These are phyloP conservation scores for Suillus lakei DNA, from an alignment of 768 basidiomycete species.

Conservation along the genomic window DNA sequence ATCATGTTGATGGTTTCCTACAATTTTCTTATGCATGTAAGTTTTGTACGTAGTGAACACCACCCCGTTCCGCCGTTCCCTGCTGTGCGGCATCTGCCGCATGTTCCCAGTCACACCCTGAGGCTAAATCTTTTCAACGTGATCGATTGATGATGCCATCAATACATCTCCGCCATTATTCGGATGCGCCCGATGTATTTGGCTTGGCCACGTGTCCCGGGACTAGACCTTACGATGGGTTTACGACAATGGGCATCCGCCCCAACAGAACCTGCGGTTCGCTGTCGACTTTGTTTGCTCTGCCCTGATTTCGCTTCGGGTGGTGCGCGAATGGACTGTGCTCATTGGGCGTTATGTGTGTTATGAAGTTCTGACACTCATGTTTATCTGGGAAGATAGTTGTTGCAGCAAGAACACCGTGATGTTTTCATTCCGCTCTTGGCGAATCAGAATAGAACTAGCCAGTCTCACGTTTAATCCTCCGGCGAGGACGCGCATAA, in stretches of 20 bases:
- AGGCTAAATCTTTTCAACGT: background rate
- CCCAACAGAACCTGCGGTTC: background rate
- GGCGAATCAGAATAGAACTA: background rate
- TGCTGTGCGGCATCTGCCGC: background rate
- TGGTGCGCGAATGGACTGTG: background rate
- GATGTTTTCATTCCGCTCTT: background rate
- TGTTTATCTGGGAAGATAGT: too few species aligned
- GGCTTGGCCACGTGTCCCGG: background rate
- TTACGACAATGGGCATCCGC: background rate
- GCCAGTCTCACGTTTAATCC: background rate
- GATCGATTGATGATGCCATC: background rate
- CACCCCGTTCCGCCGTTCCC: background rate
- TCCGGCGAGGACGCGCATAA: background rate
- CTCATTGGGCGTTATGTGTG: background rate
- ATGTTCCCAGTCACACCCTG: background rate
- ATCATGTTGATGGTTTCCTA: too few species aligned
- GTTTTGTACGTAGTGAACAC: background rate
- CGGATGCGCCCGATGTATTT: background rate
- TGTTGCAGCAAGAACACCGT: background rate
- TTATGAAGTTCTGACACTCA: too few species aligned
- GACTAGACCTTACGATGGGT: background rate
- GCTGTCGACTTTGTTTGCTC: background rate
- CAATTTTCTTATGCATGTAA: background rate
- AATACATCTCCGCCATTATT: background rate
- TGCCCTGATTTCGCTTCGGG: background rate